Evolutionary conservation across 2,329 filamentous ascomycete species (phyloP), one percentile per base, ranked within the genome.

Genomic region (Exutisphaerella laricina): DNA sequence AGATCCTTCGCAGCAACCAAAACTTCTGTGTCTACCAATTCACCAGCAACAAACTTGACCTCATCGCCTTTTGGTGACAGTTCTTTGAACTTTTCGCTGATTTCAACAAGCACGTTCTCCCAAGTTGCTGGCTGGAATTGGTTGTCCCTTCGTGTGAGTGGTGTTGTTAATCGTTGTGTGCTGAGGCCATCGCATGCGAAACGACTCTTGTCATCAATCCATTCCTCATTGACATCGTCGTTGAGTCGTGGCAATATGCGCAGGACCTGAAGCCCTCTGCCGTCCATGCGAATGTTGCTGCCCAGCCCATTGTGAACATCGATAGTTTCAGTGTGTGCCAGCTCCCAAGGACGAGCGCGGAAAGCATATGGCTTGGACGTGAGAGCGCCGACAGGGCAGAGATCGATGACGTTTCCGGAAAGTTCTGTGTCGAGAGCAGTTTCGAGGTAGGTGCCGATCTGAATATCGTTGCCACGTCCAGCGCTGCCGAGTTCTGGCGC

Each of bases 361-460:
- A 97, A 98, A 30, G 92, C 92, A 62, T 97, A 97, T 38, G 92
- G 92, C 73, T 97, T 98, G 5, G 90, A 95, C 25, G 88, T 94
- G 47, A 98, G 79, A 43, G 92, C 92, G 68, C 92, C 92, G 46
- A 98, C 92, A 47, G 92, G 92, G 75, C 92, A 98, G 40, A 98
- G 82, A 65, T 98, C 92, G 66, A 97, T 96, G 56, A 98, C 85
- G 67, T 98, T 98, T 59, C 84, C 92, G 42, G 92, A 98, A 62
- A 98, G 73, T 69, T 98, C 92, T 5, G 89, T 86, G 69, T 96
- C 86, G 51, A 98, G 79, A 61, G 88, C 92, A 66, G 85, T 81
- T 72, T 98, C 92, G 42, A 98, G 78, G 70, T 98, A 98, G 52
- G 92, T 98, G 50, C 92, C 92, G 63, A 98, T 98, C 70, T 98